Base-by-base conservation (phyloP, 345 rosid genomes). In the Aethionema arabicum region DNA sequence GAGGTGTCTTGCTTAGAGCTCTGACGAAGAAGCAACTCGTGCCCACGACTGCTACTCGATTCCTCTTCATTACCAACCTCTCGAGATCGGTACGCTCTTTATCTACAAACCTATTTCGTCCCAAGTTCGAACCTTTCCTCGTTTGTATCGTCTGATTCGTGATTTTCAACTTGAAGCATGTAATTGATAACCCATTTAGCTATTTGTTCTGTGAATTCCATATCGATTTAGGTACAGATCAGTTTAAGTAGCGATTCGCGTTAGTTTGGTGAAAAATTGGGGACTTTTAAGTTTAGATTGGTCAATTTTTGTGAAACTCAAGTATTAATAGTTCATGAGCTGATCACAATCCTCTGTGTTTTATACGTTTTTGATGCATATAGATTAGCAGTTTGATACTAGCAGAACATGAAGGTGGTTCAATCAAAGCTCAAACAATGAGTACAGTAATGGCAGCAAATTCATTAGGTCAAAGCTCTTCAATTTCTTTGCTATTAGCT, bases 361-460 rank as follows among this genome's bases (percentile, higher is more conserved):
- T 46, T 61, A 4, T 7, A 55, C 21, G 12, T 49, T 16, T 7
- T 4, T 46, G 32, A 3, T 66, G 54, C 21, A 32, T 54, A 52
- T 54, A 89, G 98, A 65, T 74, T 4, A 87, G 97, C 76, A 87
- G 90, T 7, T 63, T 93, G 81, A 77, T 93, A 53, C 32, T 93
- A 52, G 97, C 79, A 3, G 97, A 93, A 58, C 91, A 87, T 36
- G 92, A 93, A 37, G 80, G 82, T 21, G 96, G 99, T 36, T 68
- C 67, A 2, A 64, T 93, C 66, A 90, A 82, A 70, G 52, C 83
- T 10, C 86, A 80, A 33, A 80, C 86, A 2, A 10, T 90, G 63
- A 84, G 83, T 62, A 92, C 97, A 8, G 79, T 93, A 14, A 88
- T 75, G 72, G 96, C 97, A 1, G 96, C 99, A 0, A 87, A 74